Conservation (phyloP, 2,329 filamentous ascomycete genomes). For the Epicoccum sorghinum region DNA sequence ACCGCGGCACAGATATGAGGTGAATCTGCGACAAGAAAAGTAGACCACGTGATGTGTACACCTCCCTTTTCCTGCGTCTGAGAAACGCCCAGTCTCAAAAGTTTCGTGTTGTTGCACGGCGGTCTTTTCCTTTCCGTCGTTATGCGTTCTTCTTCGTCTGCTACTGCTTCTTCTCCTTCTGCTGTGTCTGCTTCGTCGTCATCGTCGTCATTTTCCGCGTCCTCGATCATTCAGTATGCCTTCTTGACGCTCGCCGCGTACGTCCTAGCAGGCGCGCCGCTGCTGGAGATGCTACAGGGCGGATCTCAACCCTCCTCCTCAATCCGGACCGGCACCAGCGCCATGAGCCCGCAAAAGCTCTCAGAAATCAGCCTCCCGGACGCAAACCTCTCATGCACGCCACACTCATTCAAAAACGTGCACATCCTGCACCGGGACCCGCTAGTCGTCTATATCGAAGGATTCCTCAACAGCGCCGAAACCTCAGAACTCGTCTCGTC, state of each 20-base stretch:
- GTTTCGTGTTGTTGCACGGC: too few species aligned
- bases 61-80: too few species aligned
- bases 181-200: not conserved
- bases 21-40: too few species aligned
- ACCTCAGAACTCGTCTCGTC: conserved; percentile 20
- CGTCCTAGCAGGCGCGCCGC: conserved; percentile 45
- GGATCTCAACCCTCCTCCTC: not conserved
- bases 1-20: too few species aligned
- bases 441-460: conserved; percentile 64
- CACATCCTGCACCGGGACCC: conserved; percentile 61
- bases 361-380: conserved; percentile 51
- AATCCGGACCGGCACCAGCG: conserved; percentile 6
- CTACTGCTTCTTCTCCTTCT: not conserved
- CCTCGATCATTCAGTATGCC: conserved; percentile 32
- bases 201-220: conserved; percentile 5
- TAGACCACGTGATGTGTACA: too few species aligned
- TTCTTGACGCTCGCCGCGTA: conserved; percentile 40
- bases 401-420: conserved; percentile 47
- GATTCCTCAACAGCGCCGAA: conserved; percentile 58
- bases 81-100: too few species aligned
- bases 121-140: not conserved
- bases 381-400: conserved; percentile 45
- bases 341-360: conserved; percentile 31
- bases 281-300: conserved; percentile 26
- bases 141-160: not conserved